Conservation (phyloP, 148 eudicot species). For the Chenopodium suecicum region DNA sequence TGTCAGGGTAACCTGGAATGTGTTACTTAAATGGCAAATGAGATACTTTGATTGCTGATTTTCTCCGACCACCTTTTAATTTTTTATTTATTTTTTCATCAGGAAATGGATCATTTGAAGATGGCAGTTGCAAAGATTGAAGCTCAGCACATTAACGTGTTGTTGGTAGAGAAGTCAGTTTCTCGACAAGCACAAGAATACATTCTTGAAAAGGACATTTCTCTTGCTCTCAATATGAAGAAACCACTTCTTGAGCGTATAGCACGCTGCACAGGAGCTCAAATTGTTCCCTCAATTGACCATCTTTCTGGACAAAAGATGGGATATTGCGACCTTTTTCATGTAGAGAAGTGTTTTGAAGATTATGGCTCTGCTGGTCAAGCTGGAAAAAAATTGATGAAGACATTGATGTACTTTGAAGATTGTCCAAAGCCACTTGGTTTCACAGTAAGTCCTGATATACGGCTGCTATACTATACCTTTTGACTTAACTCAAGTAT, state of each 20-base stretch:
- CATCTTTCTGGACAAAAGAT: slow-evolving; percentile 70
- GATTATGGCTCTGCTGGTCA: slow-evolving; percentile 86
- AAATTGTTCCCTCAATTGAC: slow-evolving; percentile 91
- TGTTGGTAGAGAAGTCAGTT: slow-evolving; percentile 97
- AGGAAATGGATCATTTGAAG: slow-evolving; percentile 99
- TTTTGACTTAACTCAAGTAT: background rate
- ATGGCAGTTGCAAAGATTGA: slow-evolving; percentile 99
- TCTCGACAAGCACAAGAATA: slow-evolving; percentile 93
- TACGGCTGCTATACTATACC: background rate
- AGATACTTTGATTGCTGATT: background rate
- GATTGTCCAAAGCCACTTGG: slow-evolving; percentile 98
- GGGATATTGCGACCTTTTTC: slow-evolving; percentile 83
- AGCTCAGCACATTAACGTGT: slow-evolving; percentile 71
- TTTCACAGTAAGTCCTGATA: slow-evolving; percentile 72
- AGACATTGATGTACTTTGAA: slow-evolving; percentile 97
- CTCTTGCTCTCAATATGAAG: slow-evolving; percentile 87
- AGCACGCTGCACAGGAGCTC: slow-evolving; percentile 96
- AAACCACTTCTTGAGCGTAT: slow-evolving; percentile 91
- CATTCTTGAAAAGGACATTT: slow-evolving; percentile 81
- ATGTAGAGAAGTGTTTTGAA: slow-evolving; percentile 74
- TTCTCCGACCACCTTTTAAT: background rate
- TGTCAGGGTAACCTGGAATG: background rate
- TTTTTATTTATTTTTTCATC: slow-evolving; percentile 10
- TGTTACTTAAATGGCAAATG: background rate
- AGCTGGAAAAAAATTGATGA: slow-evolving; percentile 67